These are phyloP conservation scores for Cercophora sp. DNA, from an alignment of 495 filamentous ascomycete species.

Conservation along the genomic window DNA sequence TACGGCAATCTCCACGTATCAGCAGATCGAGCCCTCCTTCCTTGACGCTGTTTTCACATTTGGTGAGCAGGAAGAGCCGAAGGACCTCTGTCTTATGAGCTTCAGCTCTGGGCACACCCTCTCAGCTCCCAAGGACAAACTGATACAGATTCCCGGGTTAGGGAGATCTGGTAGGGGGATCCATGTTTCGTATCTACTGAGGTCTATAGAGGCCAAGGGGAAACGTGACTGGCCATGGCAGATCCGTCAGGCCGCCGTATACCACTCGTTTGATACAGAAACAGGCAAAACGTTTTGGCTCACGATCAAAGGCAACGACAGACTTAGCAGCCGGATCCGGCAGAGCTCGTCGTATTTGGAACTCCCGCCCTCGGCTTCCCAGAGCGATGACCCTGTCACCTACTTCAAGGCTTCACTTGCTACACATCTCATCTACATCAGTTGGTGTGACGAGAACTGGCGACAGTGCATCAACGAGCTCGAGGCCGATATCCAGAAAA, in stretches of 20 bases:
- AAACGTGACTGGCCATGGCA: slow-evolving; percentile 29
- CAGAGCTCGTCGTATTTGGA: slow-evolving; percentile 11
- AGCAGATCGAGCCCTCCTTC: slow-evolving; percentile 42
- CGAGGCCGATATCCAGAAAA: slow-evolving; percentile 27
- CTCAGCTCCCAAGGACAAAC: not conserved
- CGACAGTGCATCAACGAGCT: slow-evolving; percentile 40
- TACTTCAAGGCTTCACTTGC: slow-evolving; percentile 30
- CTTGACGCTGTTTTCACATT: slow-evolving; percentile 40
- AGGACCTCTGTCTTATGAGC: slow-evolving; percentile 22
- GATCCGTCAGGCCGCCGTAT: slow-evolving; percentile 37
- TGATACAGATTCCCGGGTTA: slow-evolving; percentile 25
- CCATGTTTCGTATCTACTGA: slow-evolving; percentile 38
- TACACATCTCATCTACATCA: slow-evolving; percentile 35
- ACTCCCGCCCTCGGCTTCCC: slow-evolving; percentile 8
- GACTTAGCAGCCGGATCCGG: slow-evolving; percentile 32
- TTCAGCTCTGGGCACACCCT: slow-evolving; percentile 11
- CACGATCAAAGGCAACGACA: slow-evolving; percentile 37
- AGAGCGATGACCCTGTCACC: slow-evolving; percentile 1
- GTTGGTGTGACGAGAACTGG: slow-evolving; percentile 47
- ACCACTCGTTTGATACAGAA: slow-evolving; percentile 40
- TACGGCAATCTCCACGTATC: slow-evolving; percentile 27
- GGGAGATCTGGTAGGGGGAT: slow-evolving; percentile 40
- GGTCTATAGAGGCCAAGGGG: slow-evolving; percentile 37
- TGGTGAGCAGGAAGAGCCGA: slow-evolving; percentile 31
- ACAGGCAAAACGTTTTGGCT: slow-evolving; percentile 36